phyloP scores from a whole-genome alignment of 805 yeast genomes.

The Kuraishia borneana region DNA sequence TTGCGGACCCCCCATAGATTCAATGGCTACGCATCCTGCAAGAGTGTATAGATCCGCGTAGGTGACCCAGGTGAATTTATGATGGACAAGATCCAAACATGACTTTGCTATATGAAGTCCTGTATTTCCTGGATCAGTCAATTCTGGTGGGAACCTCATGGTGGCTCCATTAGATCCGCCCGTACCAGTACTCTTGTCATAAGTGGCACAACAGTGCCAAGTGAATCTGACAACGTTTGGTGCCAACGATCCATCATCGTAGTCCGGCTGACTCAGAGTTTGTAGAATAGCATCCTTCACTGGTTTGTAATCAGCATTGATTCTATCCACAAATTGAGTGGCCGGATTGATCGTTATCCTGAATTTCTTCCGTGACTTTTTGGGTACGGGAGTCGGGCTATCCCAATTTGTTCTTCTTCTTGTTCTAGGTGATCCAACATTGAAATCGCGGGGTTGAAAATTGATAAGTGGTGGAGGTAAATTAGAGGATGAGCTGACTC shows the following conservation, averaged over 20 bases:
- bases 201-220: constrained; percentile 87
- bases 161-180: constrained; percentile 73
- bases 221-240: constrained; percentile 73
- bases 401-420: not conserved
- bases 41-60: constrained; percentile 75
- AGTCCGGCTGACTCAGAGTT: constrained; percentile 23
- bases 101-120: constrained; percentile 52
- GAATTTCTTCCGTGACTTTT: not conserved
- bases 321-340: too few species aligned
- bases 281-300: constrained; percentile 24
- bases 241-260: constrained; percentile 63
- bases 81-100: constrained; percentile 43
- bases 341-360: not conserved
- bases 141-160: constrained; percentile 40
- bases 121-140: constrained; percentile 48
- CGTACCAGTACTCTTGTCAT: constrained; percentile 36
- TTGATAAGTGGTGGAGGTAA: too few species aligned
- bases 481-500: too few species aligned
- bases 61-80: constrained; percentile 56
- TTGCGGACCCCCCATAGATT: constrained; percentile 70
- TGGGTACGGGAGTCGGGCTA: not conserved
- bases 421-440: not conserved
- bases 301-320: constrained; percentile 16
- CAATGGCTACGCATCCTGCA: constrained; percentile 71
- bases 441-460: not conserved